Evolutionary conservation across 176 grass and related monocot species (phyloP).

Genomic region (Lolium perenne): DNA sequence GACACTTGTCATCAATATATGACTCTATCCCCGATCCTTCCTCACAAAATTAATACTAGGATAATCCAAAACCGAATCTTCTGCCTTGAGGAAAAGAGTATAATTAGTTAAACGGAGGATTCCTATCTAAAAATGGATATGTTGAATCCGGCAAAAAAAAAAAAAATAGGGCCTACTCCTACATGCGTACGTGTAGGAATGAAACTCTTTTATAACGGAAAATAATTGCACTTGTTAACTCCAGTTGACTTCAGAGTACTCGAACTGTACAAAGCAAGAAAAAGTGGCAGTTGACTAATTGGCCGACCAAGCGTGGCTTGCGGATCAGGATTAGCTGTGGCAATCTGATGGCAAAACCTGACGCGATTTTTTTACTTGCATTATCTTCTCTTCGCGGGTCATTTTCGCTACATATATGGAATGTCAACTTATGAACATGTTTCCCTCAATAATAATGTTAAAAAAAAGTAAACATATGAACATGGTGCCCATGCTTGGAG

Average conservation of each 20-base stretch:
- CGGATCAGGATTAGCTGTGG: not conserved
- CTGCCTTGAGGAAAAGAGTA: not conserved
- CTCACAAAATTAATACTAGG: not conserved
- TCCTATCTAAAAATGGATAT: not conserved
- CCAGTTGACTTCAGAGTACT: not conserved
- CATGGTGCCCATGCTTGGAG: slow-evolving; percentile 16
- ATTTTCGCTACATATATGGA: not conserved
- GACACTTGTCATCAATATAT: too few species aligned
- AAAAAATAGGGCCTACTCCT: not conserved
- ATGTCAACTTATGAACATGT: slow-evolving; percentile 23
- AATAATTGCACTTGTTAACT: slow-evolving; percentile 19
- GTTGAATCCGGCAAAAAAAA: not conserved
- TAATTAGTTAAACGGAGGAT: not conserved
- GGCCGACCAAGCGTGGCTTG: slow-evolving; percentile 3
- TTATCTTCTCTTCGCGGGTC: not conserved
- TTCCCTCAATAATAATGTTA: too few species aligned
- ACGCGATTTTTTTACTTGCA: slow-evolving; percentile 4
- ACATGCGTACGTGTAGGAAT: not conserved
- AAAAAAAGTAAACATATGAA: not conserved
- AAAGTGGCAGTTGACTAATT: not conserved
- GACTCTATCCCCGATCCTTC: too few species aligned
- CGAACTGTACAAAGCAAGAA: not conserved
- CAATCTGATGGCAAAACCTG: not conserved
- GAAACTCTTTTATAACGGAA: not conserved
- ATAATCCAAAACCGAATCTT: not conserved